phyloP scores from a whole-genome alignment of 2,329 filamentous ascomycete genomes.

The Anthostomella pinea region DNA sequence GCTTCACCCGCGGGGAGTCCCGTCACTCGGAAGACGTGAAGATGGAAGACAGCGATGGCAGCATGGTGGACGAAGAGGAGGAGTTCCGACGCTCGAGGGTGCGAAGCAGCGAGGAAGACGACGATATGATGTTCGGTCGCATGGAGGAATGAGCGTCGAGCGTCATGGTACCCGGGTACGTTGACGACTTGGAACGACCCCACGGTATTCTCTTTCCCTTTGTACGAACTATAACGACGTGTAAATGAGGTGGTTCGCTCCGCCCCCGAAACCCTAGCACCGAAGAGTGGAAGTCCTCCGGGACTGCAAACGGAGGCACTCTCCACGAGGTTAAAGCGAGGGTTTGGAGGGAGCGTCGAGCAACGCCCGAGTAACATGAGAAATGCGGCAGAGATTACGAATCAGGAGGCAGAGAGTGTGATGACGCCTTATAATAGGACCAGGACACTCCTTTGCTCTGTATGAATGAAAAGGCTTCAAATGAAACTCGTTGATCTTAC shows the following conservation, averaged over 20 bases:
- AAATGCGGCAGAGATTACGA: slow-evolving; percentile 18
- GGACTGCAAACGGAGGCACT: slow-evolving; percentile 17
- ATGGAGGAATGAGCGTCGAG: slow-evolving; percentile 78
- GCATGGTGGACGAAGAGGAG: slow-evolving; percentile 64
- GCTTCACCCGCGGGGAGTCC: slow-evolving; percentile 59
- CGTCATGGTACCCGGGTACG: slow-evolving; percentile 14
- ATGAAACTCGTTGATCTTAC: slow-evolving; percentile 11
- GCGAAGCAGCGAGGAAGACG: slow-evolving; percentile 75
- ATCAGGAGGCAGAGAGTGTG: slow-evolving; percentile 21
- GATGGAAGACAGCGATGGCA: slow-evolving; percentile 65
- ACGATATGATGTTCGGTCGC: slow-evolving; percentile 90
- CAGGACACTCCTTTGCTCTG: slow-evolving; percentile 28
- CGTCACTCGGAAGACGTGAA: slow-evolving; percentile 59
- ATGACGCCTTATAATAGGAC: slow-evolving; percentile 21
- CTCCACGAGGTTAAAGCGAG: slow-evolving; percentile 72
- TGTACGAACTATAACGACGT: slow-evolving; percentile 46
- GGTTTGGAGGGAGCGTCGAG: slow-evolving; percentile 63
- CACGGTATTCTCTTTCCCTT: slow-evolving; percentile 44
- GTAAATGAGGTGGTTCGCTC: slow-evolving; percentile 58
- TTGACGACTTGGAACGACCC: slow-evolving; percentile 28
- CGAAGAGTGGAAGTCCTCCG: slow-evolving; percentile 55
- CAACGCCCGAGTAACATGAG: slow-evolving; percentile 38
- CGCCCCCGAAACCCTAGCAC: slow-evolving; percentile 63
- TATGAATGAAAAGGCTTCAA: slow-evolving; percentile 25
- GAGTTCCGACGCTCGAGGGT: slow-evolving; percentile 57